Base-by-base conservation (phyloP, 768 basidiomycete species). In the Hygrophoropsis aurantiaca region DNA sequence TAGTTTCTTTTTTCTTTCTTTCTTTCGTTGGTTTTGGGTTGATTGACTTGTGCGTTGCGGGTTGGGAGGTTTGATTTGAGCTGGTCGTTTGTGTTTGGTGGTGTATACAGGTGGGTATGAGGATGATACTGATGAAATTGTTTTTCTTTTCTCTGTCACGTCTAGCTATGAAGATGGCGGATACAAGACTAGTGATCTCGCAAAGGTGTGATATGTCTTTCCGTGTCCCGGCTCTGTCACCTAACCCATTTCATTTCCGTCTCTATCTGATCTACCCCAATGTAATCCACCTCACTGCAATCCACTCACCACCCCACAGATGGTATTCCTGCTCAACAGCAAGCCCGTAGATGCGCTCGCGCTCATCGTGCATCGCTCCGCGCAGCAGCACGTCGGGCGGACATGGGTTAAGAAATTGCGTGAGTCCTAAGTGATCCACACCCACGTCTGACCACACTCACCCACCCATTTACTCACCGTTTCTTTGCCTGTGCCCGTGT, bases 141-240 rank as follows among this genome's bases (percentile, higher is more conserved):
- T n/a, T n/a, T n/a, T n/a, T n/a, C n/a, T n/a, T n/a, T n/a, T n/a
- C n/a, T n/a, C n/a, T n/a, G n/a, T n/a, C n/a, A n/a, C n/a, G n/a
- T n/a, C n/a, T 56, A 95, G 94, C 59, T 99, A 99, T 58, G 94
- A 98, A 66, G 90, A 94, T 63, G 91, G 84, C 5, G 94, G 92
- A 1, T 98, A 97, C 66, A 77, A 80, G 60, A 68, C 71, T 47
- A 91, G 90, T 55, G 80, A 93, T 58, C 71, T 95, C 24, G 82
- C 81, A 46, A 95, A 95, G 80, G 92, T 93, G 53, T 37, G 61
- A 47, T 27, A 38, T 42, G 15, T n/a, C n/a, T n/a, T n/a, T n/a
- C n/a, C n/a, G n/a, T n/a, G n/a, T n/a, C n/a, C n/a, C n/a, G n/a
- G n/a, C n/a, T n/a, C n/a, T n/a, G n/a, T n/a, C n/a, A n/a, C n/a